phyloP scores from a whole-genome alignment of 2,329 filamentous ascomycete genomes.

The Xylogone sp. region DNA sequence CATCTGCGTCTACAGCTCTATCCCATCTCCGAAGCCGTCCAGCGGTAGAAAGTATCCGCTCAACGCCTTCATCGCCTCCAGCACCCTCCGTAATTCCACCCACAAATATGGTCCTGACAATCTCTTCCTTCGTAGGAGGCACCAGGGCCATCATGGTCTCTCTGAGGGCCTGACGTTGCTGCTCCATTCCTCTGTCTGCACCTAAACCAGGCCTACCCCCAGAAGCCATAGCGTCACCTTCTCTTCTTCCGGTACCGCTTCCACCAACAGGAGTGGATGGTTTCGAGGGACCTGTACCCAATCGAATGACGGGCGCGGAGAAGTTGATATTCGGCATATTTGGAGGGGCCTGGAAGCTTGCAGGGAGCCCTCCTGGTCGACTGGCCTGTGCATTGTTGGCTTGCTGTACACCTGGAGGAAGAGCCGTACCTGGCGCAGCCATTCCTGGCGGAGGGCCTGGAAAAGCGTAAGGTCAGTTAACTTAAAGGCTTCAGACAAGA shows the following conservation, averaged over 20 bases:
- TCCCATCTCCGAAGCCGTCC: slow-evolving; percentile 85
- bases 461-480: neutral
- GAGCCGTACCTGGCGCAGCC: slow-evolving; percentile 75
- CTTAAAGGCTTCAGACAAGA: slow-evolving; percentile 10
- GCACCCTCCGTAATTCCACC: slow-evolving; percentile 78
- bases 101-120: slow-evolving; percentile 86
- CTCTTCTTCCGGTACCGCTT: slow-evolving; percentile 40
- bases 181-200: slow-evolving; percentile 51
- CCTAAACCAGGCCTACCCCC: slow-evolving; percentile 34
- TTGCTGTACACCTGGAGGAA: slow-evolving; percentile 75
- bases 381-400: slow-evolving; percentile 70
- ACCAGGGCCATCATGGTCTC: slow-evolving; percentile 69
- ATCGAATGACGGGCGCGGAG: slow-evolving; percentile 90
- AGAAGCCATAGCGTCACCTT: slow-evolving; percentile 36
- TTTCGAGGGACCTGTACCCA: slow-evolving; percentile 75
- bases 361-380: slow-evolving; percentile 74
- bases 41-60: slow-evolving; percentile 72
- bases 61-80: slow-evolving; percentile 73
- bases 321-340: slow-evolving; percentile 99
- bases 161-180: slow-evolving; percentile 61
- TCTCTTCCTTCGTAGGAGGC: slow-evolving; percentile 85
- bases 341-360: slow-evolving; percentile 81
- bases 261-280: slow-evolving; percentile 37
- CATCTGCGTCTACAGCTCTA: slow-evolving; percentile 66
- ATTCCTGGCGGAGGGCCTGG: slow-evolving; percentile 75